Evolutionary conservation across 192 early-diverging fungal genomes (phyloP).

Genomic region (Backusella sp.): DNA sequence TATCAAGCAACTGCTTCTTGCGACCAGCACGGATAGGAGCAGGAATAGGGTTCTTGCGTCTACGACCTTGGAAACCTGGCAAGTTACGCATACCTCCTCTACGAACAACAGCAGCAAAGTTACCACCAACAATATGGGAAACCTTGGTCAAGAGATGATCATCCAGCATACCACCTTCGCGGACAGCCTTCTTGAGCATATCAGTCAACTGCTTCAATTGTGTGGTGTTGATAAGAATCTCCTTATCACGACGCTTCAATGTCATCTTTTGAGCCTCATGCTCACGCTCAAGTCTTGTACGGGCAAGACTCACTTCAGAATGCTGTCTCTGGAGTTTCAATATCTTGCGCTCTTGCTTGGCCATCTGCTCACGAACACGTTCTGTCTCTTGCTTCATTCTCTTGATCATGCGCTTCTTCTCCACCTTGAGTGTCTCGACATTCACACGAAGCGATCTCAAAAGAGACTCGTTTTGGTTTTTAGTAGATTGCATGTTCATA

Average conservation of each 20-base stretch:
- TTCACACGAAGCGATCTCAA: slow-evolving; percentile 65
- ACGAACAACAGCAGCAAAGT: slow-evolving; percentile 36
- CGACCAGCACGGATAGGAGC: slow-evolving; percentile 38
- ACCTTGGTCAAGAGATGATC: slow-evolving; percentile 32
- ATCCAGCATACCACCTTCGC: slow-evolving; percentile 37
- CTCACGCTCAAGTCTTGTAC: slow-evolving; percentile 54
- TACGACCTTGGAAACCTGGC: slow-evolving; percentile 10
- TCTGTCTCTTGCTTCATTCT: slow-evolving; percentile 75
- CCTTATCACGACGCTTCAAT: slow-evolving; percentile 59
- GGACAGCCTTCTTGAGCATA: slow-evolving; percentile 52
- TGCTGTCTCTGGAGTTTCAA: slow-evolving; percentile 59
- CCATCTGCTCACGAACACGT: slow-evolving; percentile 59
- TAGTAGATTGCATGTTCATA: slow-evolving; percentile 47
- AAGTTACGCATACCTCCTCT: slow-evolving; percentile 16
- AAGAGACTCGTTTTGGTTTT: slow-evolving; percentile 59
- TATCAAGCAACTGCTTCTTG: slow-evolving; percentile 57
- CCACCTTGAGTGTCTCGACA: slow-evolving; percentile 70
- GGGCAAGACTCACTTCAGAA: slow-evolving; percentile 44
- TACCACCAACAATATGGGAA: slow-evolving; percentile 33
- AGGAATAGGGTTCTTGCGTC: slow-evolving; percentile 28
- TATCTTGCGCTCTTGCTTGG: slow-evolving; percentile 57
- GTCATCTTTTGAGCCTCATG: slow-evolving; percentile 55
- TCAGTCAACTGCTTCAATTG: slow-evolving; percentile 49
- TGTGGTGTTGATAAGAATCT: slow-evolving; percentile 42
- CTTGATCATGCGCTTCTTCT: slow-evolving; percentile 80